phyloP scores from a whole-genome alignment of 2,329 filamentous ascomycete genomes.

The Colletotrichum melonis region DNA sequence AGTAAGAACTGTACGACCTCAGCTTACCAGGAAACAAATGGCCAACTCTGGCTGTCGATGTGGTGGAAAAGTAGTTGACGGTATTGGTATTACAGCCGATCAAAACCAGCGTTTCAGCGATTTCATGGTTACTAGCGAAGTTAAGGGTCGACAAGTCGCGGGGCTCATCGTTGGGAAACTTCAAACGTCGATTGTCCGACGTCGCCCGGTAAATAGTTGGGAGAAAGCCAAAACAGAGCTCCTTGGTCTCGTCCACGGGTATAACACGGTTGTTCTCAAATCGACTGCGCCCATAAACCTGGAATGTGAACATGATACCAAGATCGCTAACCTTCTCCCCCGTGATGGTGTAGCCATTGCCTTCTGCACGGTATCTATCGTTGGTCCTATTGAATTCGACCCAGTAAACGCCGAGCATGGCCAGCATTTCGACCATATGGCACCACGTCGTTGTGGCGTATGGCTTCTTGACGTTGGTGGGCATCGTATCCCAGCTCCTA shows the following conservation, averaged over 20 bases:
- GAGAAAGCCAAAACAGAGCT: conserved; percentile 66
- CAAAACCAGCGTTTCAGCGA: conserved; percentile 62
- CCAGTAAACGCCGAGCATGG: conserved; percentile 68
- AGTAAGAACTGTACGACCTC: not conserved
- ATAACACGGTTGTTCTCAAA: conserved; percentile 64
- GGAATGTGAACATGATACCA: conserved; percentile 66
- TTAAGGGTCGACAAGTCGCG: conserved; percentile 56
- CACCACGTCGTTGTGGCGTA: conserved; percentile 67
- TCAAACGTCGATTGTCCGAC: conserved; percentile 52
- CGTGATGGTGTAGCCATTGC: conserved; percentile 64
- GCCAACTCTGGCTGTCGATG: conserved; percentile 51
- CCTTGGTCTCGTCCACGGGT: conserved; percentile 64
- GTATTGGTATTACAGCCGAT: conserved; percentile 67
- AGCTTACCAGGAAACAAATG: conserved; percentile 63
- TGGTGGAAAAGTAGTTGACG: conserved; percentile 54
- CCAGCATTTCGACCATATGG: conserved; percentile 65
- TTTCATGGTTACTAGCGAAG: conserved; percentile 61
- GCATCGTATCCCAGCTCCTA: conserved; percentile 65
- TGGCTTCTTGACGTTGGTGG: conserved; percentile 56
- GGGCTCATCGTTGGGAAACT: conserved; percentile 52
- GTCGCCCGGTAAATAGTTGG: conserved; percentile 62
- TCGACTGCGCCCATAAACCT: conserved; percentile 58
- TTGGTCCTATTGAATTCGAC: conserved; percentile 64
- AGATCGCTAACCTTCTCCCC: conserved; percentile 60
- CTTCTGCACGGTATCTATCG: conserved; percentile 65